Conservation (phyloP, 2,329 filamentous ascomycete genomes). For the Lachnellula subtilissima region DNA sequence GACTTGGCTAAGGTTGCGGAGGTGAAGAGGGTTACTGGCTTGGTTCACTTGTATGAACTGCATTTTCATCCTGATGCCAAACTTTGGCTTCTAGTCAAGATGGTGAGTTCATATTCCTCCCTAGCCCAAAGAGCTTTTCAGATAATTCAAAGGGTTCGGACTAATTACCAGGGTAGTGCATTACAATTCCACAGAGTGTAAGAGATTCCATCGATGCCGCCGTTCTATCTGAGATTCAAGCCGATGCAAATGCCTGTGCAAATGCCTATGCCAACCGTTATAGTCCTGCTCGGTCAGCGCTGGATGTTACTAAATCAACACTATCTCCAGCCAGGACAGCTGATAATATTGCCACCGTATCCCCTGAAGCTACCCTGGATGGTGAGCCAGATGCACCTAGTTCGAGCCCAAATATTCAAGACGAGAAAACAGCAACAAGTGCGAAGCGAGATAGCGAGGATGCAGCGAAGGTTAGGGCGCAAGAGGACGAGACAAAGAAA, state of each 20-base stretch:
- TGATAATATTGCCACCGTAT: not conserved
- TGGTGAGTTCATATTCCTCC: constrained; percentile 1
- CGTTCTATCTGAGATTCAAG: not conserved
- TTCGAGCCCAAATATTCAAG: not conserved
- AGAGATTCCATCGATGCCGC: too few species aligned
- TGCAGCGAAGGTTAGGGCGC: not conserved
- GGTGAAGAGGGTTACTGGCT: not conserved
- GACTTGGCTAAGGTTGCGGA: not conserved
- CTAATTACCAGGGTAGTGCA: too few species aligned
- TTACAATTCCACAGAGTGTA: too few species aligned
- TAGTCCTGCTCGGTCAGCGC: not conserved
- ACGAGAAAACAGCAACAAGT: not conserved
- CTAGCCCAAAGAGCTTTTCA: too few species aligned
- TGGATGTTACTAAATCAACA: not conserved
- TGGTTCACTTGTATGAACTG: constrained; percentile 5
- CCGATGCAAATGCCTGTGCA: not conserved
- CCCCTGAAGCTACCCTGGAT: not conserved
- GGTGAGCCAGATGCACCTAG: not conserved
- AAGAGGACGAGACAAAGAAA: not conserved
- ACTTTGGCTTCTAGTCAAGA: not conserved
- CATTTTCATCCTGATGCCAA: not conserved
- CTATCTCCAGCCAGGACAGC: not conserved
- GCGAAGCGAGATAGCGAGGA: not conserved
- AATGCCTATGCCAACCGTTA: not conserved
- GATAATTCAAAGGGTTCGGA: too few species aligned